Percentiles rank a stretch among this genome's conserved stretches.
Conservation (phyloP, 2,329 filamentous ascomycete genomes). For the Phialophora tarda region DNA sequence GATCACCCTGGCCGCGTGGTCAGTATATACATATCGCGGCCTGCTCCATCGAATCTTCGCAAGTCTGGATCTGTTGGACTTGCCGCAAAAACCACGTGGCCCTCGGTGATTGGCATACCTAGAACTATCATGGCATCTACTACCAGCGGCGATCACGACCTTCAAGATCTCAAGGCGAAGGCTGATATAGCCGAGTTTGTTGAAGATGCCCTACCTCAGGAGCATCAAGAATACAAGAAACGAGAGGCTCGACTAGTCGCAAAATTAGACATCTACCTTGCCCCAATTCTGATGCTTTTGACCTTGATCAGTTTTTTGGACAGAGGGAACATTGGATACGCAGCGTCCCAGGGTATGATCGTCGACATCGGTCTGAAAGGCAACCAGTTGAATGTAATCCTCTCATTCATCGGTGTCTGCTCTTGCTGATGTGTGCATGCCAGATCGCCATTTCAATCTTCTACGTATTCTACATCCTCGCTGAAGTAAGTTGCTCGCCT, state of each 20-base stretch:
- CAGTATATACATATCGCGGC: not conserved
- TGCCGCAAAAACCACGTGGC: not conserved
- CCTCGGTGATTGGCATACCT: not conserved
- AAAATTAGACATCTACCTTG: not conserved
- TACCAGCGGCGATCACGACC: not conserved
- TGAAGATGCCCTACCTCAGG: not conserved
- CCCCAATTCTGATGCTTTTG: constrained; percentile 1
- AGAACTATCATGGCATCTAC: not conserved
- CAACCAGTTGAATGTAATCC: not conserved
- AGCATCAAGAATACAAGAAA: not conserved
- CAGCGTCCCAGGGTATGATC: not conserved
- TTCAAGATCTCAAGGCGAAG: not conserved
- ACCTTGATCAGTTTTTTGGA: not conserved
- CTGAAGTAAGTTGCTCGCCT: not conserved
- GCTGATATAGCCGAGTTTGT: not conserved
- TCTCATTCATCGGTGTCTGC: not conserved
- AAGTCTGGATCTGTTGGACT: not conserved
- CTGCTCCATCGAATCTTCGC: not conserved
- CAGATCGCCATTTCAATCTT: not conserved
- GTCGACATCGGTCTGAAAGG: not conserved
- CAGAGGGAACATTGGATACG: not conserved
- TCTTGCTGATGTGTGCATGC: not conserved
- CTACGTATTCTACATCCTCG: not conserved
- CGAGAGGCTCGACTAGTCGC: not conserved
- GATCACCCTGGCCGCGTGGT: not conserved